Percentiles rank a stretch among this genome's conserved stretches.
Conservation (phyloP, 1,284 basidiomycete species). For the Earliella scabrosa region DNA sequence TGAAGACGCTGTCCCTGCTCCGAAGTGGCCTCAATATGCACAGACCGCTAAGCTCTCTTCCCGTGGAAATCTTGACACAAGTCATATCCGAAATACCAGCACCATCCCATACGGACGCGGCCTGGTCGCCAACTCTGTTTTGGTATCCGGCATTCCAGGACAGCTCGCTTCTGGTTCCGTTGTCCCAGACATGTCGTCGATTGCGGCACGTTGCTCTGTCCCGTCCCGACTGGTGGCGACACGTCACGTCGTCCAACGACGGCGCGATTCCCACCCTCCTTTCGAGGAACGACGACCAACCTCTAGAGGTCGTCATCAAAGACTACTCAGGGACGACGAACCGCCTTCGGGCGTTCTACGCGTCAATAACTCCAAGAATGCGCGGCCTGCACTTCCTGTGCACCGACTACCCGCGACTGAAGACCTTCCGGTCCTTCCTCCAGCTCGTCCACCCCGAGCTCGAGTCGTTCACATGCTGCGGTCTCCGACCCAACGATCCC, state of each 20-base stretch:
- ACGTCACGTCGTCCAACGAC: neutral
- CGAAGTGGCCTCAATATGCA: neutral
- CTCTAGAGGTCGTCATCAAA: neutral
- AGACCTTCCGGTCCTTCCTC: neutral
- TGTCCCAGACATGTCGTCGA: constrained; percentile 7
- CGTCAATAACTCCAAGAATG: neutral
- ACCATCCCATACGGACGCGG: neutral
- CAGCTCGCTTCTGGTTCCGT: neutral
- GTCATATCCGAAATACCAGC: neutral
- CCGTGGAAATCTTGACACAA: neutral
- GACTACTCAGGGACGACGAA: neutral
- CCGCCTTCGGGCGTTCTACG: neutral
- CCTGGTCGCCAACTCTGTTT: neutral
- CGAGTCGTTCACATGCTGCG: constrained; percentile 2
- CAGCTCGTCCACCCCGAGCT: neutral
- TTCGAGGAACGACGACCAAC: neutral
- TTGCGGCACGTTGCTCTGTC: constrained; percentile 3
- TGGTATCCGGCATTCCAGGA: neutral
- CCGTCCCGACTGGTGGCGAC: constrained; percentile 1
- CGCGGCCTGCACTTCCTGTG: neutral
- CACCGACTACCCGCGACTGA: neutral
- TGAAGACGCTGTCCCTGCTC: neutral
- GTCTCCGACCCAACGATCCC: neutral
- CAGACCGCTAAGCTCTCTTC: neutral
- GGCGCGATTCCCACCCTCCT: neutral